These are phyloP conservation scores for Arabis alpina DNA, from an alignment of 345 rosid species.

Conservation along the genomic window DNA sequence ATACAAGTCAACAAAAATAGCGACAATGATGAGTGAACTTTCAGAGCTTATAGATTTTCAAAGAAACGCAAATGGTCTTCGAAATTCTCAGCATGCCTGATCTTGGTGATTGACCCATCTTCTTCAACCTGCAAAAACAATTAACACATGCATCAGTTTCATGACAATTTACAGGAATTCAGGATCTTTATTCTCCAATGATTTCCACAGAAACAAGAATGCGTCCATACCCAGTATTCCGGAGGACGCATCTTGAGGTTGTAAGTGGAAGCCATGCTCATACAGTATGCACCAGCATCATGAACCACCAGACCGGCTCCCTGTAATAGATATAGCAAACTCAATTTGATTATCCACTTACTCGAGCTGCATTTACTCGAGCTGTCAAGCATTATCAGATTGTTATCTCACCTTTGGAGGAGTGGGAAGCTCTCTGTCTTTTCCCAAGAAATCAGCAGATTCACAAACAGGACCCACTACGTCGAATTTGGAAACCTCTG, in stretches of 20 bases:
- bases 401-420: constrained; percentile 63
- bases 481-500: constrained; percentile 74
- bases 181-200: not conserved
- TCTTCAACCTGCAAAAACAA: constrained; percentile 66
- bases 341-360: constrained; percentile 28
- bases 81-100: constrained; percentile 84
- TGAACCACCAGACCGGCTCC: constrained; percentile 95
- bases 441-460: constrained; percentile 98
- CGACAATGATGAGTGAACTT: constrained; percentile 25
- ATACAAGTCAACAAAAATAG: not conserved
- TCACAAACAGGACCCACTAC: constrained; percentile 99
- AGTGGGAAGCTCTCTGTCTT: constrained; percentile 90
- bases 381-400: constrained; percentile 1
- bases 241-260: constrained; percentile 99
- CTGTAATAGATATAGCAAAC: constrained; percentile 47
- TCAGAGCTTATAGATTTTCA: constrained; percentile 59
- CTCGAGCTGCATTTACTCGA: not conserved
- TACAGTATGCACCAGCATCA: constrained; percentile 99
- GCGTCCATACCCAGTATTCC: constrained; percentile 83
- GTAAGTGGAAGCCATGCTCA: constrained; percentile 99
- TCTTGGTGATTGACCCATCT: constrained; percentile 77
- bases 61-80: constrained; percentile 84
- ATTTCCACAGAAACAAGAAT: not conserved
- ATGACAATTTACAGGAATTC: not conserved
- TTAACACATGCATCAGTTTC: constrained; percentile 1